These are phyloP conservation scores for Penicillium sp. DNA, from an alignment of 2,329 filamentous ascomycete species.

Conservation along the genomic window DNA sequence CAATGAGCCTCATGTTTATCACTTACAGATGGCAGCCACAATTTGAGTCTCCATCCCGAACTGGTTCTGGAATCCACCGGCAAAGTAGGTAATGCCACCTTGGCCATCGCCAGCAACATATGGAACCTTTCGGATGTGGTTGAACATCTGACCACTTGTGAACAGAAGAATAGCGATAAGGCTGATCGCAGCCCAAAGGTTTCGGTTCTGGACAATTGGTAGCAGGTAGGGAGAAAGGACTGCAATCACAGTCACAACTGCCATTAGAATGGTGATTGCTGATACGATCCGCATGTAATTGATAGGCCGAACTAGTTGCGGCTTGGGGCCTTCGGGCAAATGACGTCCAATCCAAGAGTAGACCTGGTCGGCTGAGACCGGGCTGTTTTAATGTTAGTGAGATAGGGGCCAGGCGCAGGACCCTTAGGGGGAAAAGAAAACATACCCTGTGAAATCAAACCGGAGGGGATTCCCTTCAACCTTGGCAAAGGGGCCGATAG, in stretches of 20 bases:
- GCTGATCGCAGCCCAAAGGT: conserved; percentile 88
- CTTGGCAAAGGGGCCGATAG: conserved; percentile 74
- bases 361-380: conserved; percentile 71
- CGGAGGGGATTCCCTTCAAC: conserved; percentile 66
- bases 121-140: conserved; percentile 93
- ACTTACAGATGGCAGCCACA: conserved; percentile 86
- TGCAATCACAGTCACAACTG: conserved; percentile 64
- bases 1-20: conserved; percentile 10
- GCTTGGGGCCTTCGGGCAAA: conserved; percentile 74
- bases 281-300: conserved; percentile 78
- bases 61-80: conserved; percentile 87
- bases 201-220: conserved; percentile 82
- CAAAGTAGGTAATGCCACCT: conserved; percentile 87
- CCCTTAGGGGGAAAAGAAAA: conserved; percentile 12
- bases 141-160: conserved; percentile 98
- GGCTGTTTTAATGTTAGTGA: conserved; percentile 50
- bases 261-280: conserved; percentile 66
- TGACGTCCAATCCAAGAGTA: conserved; percentile 77
- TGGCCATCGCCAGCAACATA: conserved; percentile 83
- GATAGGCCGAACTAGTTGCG: conserved; percentile 75
- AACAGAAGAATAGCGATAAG: conserved; percentile 88
- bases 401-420: neutral
- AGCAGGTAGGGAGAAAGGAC: conserved; percentile 75
- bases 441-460: conserved; percentile 85
- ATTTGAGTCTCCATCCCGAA: conserved; percentile 95